Base-by-base conservation (phyloP, 2,329 filamentous ascomycete species). In the Xylaria sp. region DNA sequence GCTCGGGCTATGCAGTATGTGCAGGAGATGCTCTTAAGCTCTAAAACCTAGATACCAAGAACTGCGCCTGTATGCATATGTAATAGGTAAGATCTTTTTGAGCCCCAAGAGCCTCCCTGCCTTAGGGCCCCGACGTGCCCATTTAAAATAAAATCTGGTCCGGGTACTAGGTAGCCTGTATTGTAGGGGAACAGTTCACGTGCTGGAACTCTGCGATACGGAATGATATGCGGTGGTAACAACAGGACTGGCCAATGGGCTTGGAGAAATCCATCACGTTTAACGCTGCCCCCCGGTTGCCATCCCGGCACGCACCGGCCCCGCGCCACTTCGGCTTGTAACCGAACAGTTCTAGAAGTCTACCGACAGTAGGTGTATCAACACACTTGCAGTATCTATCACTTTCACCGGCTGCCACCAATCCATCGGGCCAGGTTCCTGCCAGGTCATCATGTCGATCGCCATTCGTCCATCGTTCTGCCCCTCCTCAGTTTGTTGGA, bases 201-300 rank as follows among this genome's bases (percentile, higher is more conserved):
- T 29, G 37, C 5, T 31, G n/a, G 9, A 21, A 41, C 4, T 27
- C 15, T 49, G 23, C 8, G 21, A 51, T 29, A 35, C 7, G 13
- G 13, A 13, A 13, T 35, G 31, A 13, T 35, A 35, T 7, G 31
- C 13, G 17, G 17, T n/a, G 33, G 11, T 31, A 3, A 21, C 10
- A 21, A 17, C 9, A 41, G 3, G 7, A n/a, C n/a, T 21, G 21
- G 6, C 60, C 60, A 63, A 63, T 63, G 15, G 35, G 27, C 46
- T 53, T 44, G 23, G 1, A 47, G 11, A 33, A 21, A 43, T 37
- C 33, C 10, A 13, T 3, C 60, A 64, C 58, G 62, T 64, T 63
- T 31, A 49, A 19, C 3, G 2, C 5, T 4, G 3, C 25, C 37
- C 37, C n/a, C n/a, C 41, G 7, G 21, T 11, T 11, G 11, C 2